Evolutionary conservation across 768 basidiomycete species (phyloP), one percentile per base, ranked within the genome.

Genomic region (Phylloporus sp.): DNA sequence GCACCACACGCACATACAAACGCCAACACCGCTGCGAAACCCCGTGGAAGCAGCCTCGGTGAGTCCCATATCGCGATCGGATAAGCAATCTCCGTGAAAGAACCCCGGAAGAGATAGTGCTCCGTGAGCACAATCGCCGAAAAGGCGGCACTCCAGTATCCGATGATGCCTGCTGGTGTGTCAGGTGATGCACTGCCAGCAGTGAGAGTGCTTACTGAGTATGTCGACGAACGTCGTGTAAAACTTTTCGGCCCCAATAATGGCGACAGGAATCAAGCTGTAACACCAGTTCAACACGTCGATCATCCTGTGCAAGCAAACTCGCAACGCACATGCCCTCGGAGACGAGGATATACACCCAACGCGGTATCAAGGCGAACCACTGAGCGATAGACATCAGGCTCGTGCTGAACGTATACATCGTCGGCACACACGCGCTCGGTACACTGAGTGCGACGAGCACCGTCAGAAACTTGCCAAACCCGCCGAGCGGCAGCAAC

Each of bases 391-490:
- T 50, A 9, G 70, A 59, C 72, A 73, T 72, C 44, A 73, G 59
- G 35, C 72, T 74, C 17, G 77, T 72, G 17, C 70, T 68, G 55
- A 73, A 76, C 11, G 74, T 73, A 58, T 82, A 82, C 68, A 81
- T 78, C 31, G 78, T 78, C 0, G 79, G 80, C 2, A 77, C 78
- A 31, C 76, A 74, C 38, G 80, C 79, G 49, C 74, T 76, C 9
- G 76, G 73, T 28, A 80, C 71, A 40, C 69, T 74, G 42, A 82
- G 63, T 20, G 80, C 78, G 36, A 80, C 65, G 20, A 82, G 51
- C 29, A 76, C 72, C 0, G 70, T 70, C 24, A 78, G 64, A 61
- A 77, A 71, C 54, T 71, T 69, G 39, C 74, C 73, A 40, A 77
- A 77, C 2, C 68, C 64, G 7, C 74, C 73, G 0, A 70, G 54